Conservation (phyloP, 2,329 filamentous ascomycete species). For the Phyllosticta citrichinensis region DNA sequence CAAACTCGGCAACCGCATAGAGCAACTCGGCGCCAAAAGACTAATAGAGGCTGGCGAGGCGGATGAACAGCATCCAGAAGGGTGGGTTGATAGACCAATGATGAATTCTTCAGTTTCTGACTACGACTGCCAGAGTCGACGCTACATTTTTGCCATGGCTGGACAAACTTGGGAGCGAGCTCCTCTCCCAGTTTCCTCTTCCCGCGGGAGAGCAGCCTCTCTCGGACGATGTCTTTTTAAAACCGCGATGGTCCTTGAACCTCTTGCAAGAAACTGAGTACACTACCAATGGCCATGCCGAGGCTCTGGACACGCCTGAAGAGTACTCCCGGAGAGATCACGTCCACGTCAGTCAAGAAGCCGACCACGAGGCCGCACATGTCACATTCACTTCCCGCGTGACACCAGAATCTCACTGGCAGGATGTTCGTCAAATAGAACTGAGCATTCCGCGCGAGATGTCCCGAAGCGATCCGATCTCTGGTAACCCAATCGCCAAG, state of each 20-base stretch:
- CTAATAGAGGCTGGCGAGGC: slow-evolving; percentile 74
- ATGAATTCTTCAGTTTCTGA: slow-evolving; percentile 7
- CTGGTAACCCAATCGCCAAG: background rate
- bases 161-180: slow-evolving; percentile 52
- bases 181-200: slow-evolving; percentile 60
- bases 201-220: slow-evolving; percentile 59
- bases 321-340: background rate
- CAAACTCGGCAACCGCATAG: slow-evolving; percentile 74
- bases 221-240: slow-evolving; percentile 61
- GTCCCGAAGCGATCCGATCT: background rate
- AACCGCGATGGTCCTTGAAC: slow-evolving; percentile 60
- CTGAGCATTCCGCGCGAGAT: slow-evolving; percentile 37
- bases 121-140: slow-evolving; percentile 47
- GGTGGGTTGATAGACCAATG: slow-evolving; percentile 44
- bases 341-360: slow-evolving; percentile 3
- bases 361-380: slow-evolving; percentile 38
- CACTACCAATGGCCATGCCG: background rate
- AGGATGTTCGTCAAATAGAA: slow-evolving; percentile 79
- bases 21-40: slow-evolving; percentile 71
- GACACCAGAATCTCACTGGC: slow-evolving; percentile 73
- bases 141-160: slow-evolving; percentile 74
- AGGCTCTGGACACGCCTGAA: background rate
- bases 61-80: slow-evolving; percentile 88
- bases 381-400: slow-evolving; percentile 60
- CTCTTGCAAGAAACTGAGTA: slow-evolving; percentile 16